phyloP scores from a whole-genome alignment of 202 grass and related monocot species.

The Schoenoplectus triqueter region DNA sequence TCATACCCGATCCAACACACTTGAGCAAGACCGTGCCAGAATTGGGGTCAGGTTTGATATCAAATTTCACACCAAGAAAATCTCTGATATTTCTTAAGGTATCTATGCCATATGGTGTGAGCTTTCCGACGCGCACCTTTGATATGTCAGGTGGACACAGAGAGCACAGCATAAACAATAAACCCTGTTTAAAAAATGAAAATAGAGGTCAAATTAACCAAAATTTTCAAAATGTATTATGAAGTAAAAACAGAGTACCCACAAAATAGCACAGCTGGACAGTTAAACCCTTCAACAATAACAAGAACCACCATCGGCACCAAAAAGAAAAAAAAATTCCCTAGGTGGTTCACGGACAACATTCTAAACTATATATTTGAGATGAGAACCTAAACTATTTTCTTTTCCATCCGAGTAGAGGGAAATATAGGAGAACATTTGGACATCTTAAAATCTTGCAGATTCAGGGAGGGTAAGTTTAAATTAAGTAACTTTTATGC shows the following conservation, averaged over 20 bases:
- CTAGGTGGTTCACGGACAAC: neutral
- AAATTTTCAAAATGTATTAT: conserved; percentile 5
- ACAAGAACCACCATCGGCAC: neutral
- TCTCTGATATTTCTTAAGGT: conserved; percentile 79
- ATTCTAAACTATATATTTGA: neutral
- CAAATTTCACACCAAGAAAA: conserved; percentile 84
- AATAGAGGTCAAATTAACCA: conserved; percentile 21
- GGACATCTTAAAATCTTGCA: neutral
- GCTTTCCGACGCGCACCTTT: conserved; percentile 74
- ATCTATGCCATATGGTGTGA: conserved; percentile 78
- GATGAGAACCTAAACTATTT: neutral
- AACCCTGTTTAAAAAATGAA: conserved; percentile 56
- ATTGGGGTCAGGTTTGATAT: conserved; percentile 77
- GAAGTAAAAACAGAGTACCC: neutral
- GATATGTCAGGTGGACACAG: conserved; percentile 81
- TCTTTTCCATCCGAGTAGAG: neutral
- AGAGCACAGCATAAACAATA: conserved; percentile 85
- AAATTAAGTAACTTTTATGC: neutral
- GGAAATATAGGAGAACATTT: neutral
- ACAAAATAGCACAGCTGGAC: neutral
- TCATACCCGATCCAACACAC: conserved; percentile 78
- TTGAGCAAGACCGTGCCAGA: conserved; percentile 68
- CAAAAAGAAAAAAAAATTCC: neutral
- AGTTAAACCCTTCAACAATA: neutral
- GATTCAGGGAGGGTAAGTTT: neutral